Percentiles rank a stretch among this genome's conserved stretches.
Evolutionary conservation across 495 filamentous ascomycete species (phyloP).

Genomic region (Neurospora discreta): DNA sequence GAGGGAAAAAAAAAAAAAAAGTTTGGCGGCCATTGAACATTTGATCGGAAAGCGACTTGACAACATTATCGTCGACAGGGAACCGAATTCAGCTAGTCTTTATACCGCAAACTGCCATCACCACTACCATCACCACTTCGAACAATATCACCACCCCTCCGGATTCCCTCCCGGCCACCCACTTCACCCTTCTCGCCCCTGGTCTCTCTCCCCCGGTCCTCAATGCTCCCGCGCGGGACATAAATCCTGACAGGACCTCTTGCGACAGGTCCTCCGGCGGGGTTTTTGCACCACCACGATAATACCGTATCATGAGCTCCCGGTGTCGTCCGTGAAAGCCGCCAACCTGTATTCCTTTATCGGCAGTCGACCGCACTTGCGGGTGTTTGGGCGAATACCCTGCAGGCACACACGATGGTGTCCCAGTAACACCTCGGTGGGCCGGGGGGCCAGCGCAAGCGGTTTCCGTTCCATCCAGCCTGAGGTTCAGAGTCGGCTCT

Average conservation of each 20-base stretch:
- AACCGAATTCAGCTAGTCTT: not conserved
- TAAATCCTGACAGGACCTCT: not conserved
- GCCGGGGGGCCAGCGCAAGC: slow-evolving; percentile 39
- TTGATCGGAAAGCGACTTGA: not conserved
- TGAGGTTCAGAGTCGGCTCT: not conserved
- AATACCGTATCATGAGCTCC: slow-evolving; percentile 22
- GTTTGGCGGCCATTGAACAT: not conserved
- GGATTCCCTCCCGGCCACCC: not conserved
- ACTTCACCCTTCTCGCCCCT: not conserved
- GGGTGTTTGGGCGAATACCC: slow-evolving; percentile 42
- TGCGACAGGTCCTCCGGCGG: not conserved
- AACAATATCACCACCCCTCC: not conserved
- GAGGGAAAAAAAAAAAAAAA: not conserved
- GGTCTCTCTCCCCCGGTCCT: not conserved
- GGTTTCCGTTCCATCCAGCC: slow-evolving; percentile 7
- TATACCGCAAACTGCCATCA: not conserved
- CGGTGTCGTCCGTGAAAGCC: slow-evolving; percentile 15
- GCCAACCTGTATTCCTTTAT: slow-evolving; percentile 34
- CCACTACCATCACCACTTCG: not conserved
- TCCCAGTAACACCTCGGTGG: slow-evolving; percentile 35
- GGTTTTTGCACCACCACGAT: slow-evolving; percentile 2
- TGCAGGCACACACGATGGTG: slow-evolving; percentile 32
- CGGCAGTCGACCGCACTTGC: slow-evolving; percentile 33
- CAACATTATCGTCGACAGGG: not conserved
- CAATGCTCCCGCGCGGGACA: not conserved